Evolutionary conservation across 1,284 basidiomycete species (phyloP), one percentile per base, ranked within the genome.

Genomic region (Ustilago vetiveriae): DNA sequence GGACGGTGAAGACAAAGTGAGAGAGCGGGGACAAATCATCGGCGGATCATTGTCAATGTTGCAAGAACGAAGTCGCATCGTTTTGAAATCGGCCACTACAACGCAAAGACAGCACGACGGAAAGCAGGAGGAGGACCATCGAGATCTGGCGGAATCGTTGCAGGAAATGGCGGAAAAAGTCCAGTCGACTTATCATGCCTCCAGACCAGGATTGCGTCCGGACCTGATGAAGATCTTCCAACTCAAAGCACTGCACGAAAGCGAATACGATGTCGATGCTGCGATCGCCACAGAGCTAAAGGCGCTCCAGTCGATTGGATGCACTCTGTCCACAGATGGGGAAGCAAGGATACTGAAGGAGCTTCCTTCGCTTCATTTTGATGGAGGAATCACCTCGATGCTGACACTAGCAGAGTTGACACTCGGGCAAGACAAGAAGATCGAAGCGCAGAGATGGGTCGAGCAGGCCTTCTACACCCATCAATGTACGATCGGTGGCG

Each of bases 401-500:
- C 57, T 78, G 14, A 50, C 52, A 3, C 53, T 78, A 14, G 64
- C 72, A 2, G 29, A 32, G 32, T 35, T 70, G 32, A 42, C 32
- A 38, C 27, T 56, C 32, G 49, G 27, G 35, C 27, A 50, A 30
- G 26, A 30, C 14, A 47, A 46, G 30, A 36, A 6, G 29, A 39
- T 45, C 9, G 52, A 58, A 17, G 48, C 66, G 23, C 33, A 38
- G 11, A 40, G 54, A 23, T 75, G 72, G 74, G 44, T 71, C 22
- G 57, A 68, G 22, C 60, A 76, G 38, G 77, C 77, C 0, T 58
- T 71, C 35, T 68, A 67, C 24, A 64, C 68, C 7, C 77, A 79
- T 55, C 53, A 71, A 19, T 72, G 68, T 45, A 76, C 77, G 43
- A 78, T 79, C 21, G 75, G 75, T 2, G 77, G 77, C n/a, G 77